Conservation (phyloP, 2,329 filamentous ascomycete species). For the Colletotrichum sp. region DNA sequence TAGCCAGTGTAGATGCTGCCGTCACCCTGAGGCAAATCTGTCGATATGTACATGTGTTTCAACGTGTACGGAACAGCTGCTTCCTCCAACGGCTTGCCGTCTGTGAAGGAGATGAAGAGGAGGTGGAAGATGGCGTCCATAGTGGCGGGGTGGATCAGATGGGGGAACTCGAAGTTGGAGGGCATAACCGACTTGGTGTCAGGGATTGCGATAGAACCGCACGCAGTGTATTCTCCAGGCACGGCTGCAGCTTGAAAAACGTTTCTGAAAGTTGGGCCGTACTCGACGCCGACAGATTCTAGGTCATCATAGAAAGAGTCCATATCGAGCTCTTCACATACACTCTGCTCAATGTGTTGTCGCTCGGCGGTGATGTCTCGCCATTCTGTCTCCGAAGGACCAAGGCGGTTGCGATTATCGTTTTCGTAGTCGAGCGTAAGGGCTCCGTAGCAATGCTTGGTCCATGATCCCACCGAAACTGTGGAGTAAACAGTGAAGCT, state of each 20-base stretch:
- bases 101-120: slow-evolving; percentile 9
- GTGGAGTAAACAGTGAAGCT: background rate
- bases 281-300: slow-evolving; percentile 18
- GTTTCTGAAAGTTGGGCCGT: slow-evolving; percentile 21
- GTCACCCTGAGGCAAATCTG: background rate
- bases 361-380: background rate
- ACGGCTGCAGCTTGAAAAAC: background rate
- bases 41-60: background rate
- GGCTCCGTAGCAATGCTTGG: background rate
- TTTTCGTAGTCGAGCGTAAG: background rate
- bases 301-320: slow-evolving; percentile 21
- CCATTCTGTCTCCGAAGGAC: background rate
- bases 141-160: slow-evolving; percentile 37
- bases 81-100: background rate
- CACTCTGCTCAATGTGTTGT: background rate
- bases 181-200: slow-evolving; percentile 31
- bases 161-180: slow-evolving; percentile 27
- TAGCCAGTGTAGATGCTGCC: background rate
- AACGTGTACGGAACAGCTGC: slow-evolving; percentile 4
- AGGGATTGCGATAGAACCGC: background rate
- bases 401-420: background rate
- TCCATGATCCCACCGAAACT: background rate
- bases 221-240: background rate
- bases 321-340: background rate
- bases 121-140: slow-evolving; percentile 31